These are phyloP conservation scores for Colletotrichum chlorophyti DNA, from an alignment of 2,329 filamentous ascomycete species.

Conservation along the genomic window DNA sequence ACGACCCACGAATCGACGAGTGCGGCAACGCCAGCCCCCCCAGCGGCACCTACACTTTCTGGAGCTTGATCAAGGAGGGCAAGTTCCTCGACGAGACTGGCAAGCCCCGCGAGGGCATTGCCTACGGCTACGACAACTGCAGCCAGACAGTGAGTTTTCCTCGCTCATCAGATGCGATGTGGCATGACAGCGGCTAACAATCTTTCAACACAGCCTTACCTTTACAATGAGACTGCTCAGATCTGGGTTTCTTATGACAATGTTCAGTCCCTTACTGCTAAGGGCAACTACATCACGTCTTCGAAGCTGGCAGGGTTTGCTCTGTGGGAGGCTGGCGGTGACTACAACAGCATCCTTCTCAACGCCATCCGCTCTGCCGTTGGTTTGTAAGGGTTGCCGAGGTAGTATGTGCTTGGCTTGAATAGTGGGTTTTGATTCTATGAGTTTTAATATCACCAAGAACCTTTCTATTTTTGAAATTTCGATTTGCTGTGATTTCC, in stretches of 20 bases:
- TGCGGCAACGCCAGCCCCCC: constrained; percentile 20
- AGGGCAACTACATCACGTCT: constrained; percentile 19
- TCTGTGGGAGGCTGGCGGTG: constrained; percentile 22
- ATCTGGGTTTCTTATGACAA: constrained; percentile 28
- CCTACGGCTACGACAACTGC: constrained; percentile 20
- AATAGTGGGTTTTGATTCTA: not conserved
- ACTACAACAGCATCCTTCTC: constrained; percentile 23
- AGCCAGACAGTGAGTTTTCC: constrained; percentile 13
- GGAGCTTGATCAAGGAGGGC: constrained; percentile 19
- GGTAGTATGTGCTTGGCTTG: not conserved
- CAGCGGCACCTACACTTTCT: constrained; percentile 21
- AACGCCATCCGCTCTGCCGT: constrained; percentile 19
- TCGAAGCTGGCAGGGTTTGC: constrained; percentile 18
- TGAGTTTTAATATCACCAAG: not conserved
- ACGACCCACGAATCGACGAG: constrained; percentile 22
- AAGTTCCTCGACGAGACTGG: constrained; percentile 19
- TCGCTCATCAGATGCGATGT: not conserved
- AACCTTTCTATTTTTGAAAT: too few relatives aligned
- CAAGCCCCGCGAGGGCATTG: constrained; percentile 13
- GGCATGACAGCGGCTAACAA: not conserved
- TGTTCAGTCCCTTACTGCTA: constrained; percentile 5
- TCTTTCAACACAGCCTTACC: constrained; percentile 3
- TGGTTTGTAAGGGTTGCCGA: constrained; percentile 1
- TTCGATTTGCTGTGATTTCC: too few relatives aligned
- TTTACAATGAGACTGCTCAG: constrained; percentile 17